Percentiles rank a stretch among this genome's conserved stretches.
These are phyloP conservation scores for Sporothrix humicola DNA, from an alignment of 2,329 filamentous ascomycete genomes.

Conservation along the genomic window DNA sequence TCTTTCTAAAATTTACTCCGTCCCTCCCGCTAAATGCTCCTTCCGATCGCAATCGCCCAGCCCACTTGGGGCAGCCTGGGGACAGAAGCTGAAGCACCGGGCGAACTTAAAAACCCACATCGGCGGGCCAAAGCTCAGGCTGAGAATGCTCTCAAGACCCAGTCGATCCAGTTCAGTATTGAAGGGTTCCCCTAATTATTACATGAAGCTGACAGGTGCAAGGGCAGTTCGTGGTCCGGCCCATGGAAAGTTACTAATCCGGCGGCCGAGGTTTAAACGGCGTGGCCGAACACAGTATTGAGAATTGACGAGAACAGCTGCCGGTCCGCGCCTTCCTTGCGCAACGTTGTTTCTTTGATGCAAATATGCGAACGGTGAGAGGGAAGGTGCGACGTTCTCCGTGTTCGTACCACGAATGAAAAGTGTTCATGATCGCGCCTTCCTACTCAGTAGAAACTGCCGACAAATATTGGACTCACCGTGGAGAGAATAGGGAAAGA, in stretches of 20 bases:
- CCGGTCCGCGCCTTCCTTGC: neutral
- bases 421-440: constrained; percentile 13
- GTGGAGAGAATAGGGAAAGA: constrained; percentile 18
- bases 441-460: constrained; percentile 1
- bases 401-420: neutral
- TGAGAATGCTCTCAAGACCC: neutral
- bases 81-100: constrained; percentile 1
- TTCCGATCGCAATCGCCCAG: constrained; percentile 22
- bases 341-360: neutral
- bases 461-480: constrained; percentile 25
- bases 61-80: neutral
- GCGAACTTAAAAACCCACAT: neutral
- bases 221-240: neutral
- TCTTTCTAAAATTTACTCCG: neutral
- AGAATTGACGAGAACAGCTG: too few relatives aligned
- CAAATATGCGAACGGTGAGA: neutral
- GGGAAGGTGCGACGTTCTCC: neutral
- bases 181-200: neutral
- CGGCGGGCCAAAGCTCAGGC: constrained; percentile 4
- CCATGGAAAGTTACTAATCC: neutral
- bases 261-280: neutral
- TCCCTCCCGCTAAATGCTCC: constrained; percentile 5
- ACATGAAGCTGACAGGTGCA: neutral
- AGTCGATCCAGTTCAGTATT: too few relatives aligned
- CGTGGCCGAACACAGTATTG: neutral